Base-by-base conservation (phyloP, 495 filamentous ascomycete species). In the Penicillium subrubescens region DNA sequence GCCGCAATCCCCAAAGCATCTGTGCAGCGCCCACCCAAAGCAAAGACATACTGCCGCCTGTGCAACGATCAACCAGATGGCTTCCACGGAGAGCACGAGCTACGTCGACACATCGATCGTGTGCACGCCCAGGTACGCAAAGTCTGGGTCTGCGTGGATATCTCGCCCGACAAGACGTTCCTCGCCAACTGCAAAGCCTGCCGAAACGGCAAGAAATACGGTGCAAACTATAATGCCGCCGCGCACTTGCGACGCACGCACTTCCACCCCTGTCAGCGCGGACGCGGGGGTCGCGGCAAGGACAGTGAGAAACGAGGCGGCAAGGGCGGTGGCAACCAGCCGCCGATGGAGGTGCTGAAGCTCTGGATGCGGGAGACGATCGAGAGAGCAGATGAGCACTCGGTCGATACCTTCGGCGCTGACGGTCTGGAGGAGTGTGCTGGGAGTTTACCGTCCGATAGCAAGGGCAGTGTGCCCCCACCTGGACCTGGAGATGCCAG, bases 151-250 rank as follows among this genome's bases (percentile, higher is more conserved):
- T 94, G 91, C 71, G 79, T 88, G n/a, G 87, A 91, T 46, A 84
- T 88, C 53, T 87, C 85, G 5, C 70, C 80, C 0, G 82, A 83
- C 56, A 79, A 84, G 68, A 83, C 75, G 6, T 89, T 92, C 64
- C 84, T 98, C 7, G 79, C 83, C n/a, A 91, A 89, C 64, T 99
- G 95, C 84, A 97, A 97, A 74, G 87, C 90, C 43, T 99, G 95
- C 65, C 84, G 83, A 11, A 85, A 84, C 34, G 78, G 83, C 54
- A 97, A 97, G 79, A 83, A 81, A 60, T 99, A 99, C 69, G 90
- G 90, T 5, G 92, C 90, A 25, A 96, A 99, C 75, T 97, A 99
- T 73, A 99, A 99, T 67, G 94, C 94, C 1, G 92, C 94, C 2
- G 94, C 94, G 0, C 95, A 97, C 73, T 83, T 99, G 15, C 87